A percentile compares a stretch with the other conserved stretches of the same genome.
These are phyloP conservation scores for Verticillium albo-atrum DNA, from an alignment of 2,329 filamentous ascomycete genomes.

Conservation along the genomic window DNA sequence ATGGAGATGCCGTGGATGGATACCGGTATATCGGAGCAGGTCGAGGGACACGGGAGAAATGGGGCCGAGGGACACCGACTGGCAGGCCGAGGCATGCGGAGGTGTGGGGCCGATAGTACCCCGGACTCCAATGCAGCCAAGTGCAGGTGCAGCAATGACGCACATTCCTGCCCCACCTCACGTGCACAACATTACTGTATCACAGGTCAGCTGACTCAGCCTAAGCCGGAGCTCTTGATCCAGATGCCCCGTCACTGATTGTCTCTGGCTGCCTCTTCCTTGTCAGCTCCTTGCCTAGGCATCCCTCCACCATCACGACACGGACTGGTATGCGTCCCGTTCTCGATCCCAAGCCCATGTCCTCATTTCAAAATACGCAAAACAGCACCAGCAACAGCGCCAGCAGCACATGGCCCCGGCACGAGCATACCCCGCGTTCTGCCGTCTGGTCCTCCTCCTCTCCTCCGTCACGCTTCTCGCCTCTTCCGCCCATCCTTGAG, in stretches of 20 bases:
- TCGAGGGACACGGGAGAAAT: neutral
- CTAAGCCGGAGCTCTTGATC: neutral
- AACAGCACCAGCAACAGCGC: neutral
- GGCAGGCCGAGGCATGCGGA: neutral
- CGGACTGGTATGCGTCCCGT: neutral
- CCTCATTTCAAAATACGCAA: neutral
- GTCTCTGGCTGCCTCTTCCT: neutral
- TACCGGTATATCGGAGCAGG: neutral
- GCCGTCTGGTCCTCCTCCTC: no score
- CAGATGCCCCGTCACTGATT: no score
- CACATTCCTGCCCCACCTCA: neutral
- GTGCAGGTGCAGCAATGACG: neutral
- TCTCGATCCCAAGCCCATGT: neutral
- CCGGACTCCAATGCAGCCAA: no score
- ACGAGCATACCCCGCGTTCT: neutral
- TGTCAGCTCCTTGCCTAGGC: neutral
- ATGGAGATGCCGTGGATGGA: neutral
- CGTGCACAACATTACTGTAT: neutral
- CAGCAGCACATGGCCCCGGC: neutral
- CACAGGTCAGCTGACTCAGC: neutral
- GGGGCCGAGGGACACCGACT: neutral
- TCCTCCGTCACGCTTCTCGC: no score
- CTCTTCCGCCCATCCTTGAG: no score
- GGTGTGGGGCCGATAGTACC: no score
- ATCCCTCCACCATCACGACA: neutral